phyloP scores from a whole-genome alignment of 2,329 filamentous ascomycete genomes.

The Amphichorda felina region DNA sequence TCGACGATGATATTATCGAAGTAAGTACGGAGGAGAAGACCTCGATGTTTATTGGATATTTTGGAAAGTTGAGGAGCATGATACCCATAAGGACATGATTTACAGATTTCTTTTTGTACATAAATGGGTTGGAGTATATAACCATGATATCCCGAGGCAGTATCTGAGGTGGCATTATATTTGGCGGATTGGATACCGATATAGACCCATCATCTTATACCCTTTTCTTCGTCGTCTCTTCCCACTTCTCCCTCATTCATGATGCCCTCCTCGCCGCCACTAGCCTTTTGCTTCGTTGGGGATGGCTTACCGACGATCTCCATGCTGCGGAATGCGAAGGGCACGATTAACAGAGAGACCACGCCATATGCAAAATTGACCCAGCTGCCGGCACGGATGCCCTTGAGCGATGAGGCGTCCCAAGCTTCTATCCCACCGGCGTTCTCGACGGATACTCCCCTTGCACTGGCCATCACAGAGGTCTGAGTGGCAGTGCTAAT shows the following conservation, averaged over 20 bases:
- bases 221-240: too few species aligned
- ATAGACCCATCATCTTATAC: too few species aligned
- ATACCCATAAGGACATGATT: conserved; percentile 1
- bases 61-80: conserved; percentile 1
- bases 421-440: conserved; percentile 27
- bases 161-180: too few species aligned
- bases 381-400: conserved; percentile 38
- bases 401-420: conserved; percentile 33
- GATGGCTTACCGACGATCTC: conserved; percentile 35
- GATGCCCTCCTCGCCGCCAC: conserved; percentile 9
- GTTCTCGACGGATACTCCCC: conserved; percentile 28
- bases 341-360: conserved; percentile 28
- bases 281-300: background rate
- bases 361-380: conserved; percentile 37
- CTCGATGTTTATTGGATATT: background rate
- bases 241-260: conserved; percentile 8
- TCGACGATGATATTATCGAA: conserved; percentile 6
- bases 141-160: too few species aligned
- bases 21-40: conserved; percentile 6
- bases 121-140: too few species aligned
- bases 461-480: conserved; percentile 40
- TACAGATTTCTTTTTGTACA: too few species aligned
- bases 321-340: conserved; percentile 35
- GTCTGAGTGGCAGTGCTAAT: conserved; percentile 55
- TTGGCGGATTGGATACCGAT: too few species aligned